Evolutionary conservation across 345 rosid species (phyloP).

Genomic region (Euphorbia peplus): DNA sequence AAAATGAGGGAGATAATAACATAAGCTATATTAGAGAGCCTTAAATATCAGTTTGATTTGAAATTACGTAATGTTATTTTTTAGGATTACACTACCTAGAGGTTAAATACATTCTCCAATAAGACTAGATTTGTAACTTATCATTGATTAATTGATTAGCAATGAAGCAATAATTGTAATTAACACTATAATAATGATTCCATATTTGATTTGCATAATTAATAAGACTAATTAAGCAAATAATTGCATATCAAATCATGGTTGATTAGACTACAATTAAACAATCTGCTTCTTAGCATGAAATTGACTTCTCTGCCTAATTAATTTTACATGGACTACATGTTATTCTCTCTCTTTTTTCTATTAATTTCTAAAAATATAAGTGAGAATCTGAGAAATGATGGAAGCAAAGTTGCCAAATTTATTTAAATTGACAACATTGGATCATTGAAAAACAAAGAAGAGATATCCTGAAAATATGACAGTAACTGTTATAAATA

Average conservation of each 20-base stretch:
- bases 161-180: no score
- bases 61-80: no score
- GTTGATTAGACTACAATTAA: neutral
- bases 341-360: neutral
- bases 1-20: no score
- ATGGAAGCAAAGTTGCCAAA: neutral
- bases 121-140: no score
- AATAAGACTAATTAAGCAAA: neutral
- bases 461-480: neutral
- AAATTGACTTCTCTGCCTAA: neutral
- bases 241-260: slow-evolving; percentile 1
- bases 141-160: no score
- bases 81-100: no score
- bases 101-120: no score
- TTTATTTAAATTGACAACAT: slow-evolving; percentile 3
- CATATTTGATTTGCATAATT: no score
- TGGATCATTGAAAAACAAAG: neutral
- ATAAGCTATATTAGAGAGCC: no score
- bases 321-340: neutral
- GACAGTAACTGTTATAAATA: neutral
- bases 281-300: neutral
- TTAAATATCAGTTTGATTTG: no score
- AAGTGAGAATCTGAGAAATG: neutral
- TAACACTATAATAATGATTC: no score
- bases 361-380: neutral